These are phyloP conservation scores for Turritis glabra DNA, from an alignment of 345 rosid genomes.

Conservation along the genomic window DNA sequence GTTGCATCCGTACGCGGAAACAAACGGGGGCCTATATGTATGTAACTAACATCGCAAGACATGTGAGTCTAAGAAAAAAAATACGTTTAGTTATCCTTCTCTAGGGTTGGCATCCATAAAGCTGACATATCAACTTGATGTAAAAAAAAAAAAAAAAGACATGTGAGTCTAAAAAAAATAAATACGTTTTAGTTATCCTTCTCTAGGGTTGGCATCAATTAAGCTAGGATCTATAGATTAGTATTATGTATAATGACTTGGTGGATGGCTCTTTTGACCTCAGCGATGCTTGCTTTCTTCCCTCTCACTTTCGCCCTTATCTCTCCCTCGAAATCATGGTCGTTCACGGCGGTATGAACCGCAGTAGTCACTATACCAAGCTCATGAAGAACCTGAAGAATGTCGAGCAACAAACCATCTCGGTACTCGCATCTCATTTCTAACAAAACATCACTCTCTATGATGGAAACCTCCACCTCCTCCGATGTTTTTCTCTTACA, in stretches of 20 bases:
- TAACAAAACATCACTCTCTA: constrained; percentile 77
- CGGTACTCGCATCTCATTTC: constrained; percentile 74
- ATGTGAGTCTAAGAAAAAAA: neutral
- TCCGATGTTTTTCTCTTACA: constrained; percentile 43
- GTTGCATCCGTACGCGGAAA: neutral
- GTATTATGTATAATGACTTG: constrained; percentile 46
- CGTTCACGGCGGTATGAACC: constrained; percentile 61
- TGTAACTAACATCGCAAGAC: neutral
- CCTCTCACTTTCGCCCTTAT: constrained; percentile 87
- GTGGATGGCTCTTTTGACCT: constrained; percentile 78
- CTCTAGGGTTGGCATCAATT: constrained; percentile 12
- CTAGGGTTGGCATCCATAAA: constrained; percentile 12
- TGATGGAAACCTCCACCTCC: constrained; percentile 85
- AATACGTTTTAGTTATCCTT: neutral
- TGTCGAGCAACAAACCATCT: constrained; percentile 79
- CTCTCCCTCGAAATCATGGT: constrained; percentile 65
- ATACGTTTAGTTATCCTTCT: neutral
- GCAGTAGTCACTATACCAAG: constrained; percentile 68
- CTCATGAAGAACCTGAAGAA: constrained; percentile 75
- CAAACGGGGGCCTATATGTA: neutral
- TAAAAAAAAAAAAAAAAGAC: too few species aligned
- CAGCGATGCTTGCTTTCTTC: constrained; percentile 77
- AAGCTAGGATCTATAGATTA: constrained; percentile 20
- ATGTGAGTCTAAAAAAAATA: neutral
- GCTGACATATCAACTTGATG: too few species aligned